These are phyloP conservation scores for Durusdinium trenchii DNA, from an alignment of 73 alveolate species.

Conservation along the genomic window DNA sequence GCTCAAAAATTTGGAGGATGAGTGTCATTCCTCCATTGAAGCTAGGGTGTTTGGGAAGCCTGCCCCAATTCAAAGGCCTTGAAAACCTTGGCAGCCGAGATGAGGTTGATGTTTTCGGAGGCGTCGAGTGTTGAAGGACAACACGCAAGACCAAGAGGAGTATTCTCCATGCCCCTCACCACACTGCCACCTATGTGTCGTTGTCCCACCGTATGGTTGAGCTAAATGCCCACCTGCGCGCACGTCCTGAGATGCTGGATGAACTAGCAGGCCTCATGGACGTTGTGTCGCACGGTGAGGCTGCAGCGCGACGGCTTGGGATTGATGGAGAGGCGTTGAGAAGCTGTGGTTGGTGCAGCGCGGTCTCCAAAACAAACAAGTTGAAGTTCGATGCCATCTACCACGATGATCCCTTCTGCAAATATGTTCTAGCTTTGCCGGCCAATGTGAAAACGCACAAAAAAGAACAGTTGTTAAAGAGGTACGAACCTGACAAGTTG, in stretches of 20 bases:
- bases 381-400: neutral
- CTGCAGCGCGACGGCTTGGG: neutral
- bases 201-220: neutral
- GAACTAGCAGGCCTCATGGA: neutral
- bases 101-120: neutral
- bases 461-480: neutral
- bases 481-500: neutral
- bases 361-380: neutral
- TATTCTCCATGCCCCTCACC: neutral
- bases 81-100: neutral
- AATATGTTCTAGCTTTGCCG: neutral
- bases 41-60: neutral
- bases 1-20: neutral
- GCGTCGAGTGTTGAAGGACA: neutral
- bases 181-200: neutral
- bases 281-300: neutral
- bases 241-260: neutral
- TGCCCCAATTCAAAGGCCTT: neutral
- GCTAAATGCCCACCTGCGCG: constrained; percentile 1
- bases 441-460: neutral
- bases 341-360: neutral
- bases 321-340: neutral
- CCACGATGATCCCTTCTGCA: constrained; percentile 22
- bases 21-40: neutral
- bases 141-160: neutral